Evolutionary conservation across 176 grass and related monocot species (phyloP).

Genomic region (Tillandsia fasciculata): DNA sequence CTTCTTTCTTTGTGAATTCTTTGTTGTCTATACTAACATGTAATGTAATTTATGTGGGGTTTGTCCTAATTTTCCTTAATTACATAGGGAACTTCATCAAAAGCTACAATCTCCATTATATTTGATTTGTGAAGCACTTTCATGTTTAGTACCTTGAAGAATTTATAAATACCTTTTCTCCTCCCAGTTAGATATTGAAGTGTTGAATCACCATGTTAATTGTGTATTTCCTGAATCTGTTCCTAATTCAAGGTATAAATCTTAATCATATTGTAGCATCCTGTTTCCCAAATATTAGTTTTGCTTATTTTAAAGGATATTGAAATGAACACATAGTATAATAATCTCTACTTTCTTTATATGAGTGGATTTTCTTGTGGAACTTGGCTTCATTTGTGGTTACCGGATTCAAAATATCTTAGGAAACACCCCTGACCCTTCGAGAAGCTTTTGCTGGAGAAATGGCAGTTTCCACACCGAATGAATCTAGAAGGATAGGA

Average conservation of each 20-base stretch:
- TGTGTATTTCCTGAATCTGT: conserved; percentile 15
- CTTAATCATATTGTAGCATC: not conserved
- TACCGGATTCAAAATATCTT: not conserved
- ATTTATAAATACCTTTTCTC: not conserved
- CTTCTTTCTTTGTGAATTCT: not conserved
- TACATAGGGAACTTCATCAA: too few relatives aligned
- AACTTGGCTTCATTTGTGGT: not conserved
- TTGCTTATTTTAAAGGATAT: not conserved
- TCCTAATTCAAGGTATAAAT: not conserved
- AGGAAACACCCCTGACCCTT: conserved; percentile 65
- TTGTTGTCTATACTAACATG: not conserved
- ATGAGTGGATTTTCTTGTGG: not conserved
- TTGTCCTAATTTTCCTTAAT: not conserved
- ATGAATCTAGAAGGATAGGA: conserved; percentile 66
- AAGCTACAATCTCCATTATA: not conserved
- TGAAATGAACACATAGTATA: not conserved
- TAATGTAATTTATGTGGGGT: not conserved
- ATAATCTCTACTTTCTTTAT: not conserved
- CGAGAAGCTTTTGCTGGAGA: conserved; percentile 50
- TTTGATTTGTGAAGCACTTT: not conserved
- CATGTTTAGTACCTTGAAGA: not conserved
- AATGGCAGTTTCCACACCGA: conserved; percentile 39
- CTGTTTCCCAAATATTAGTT: not conserved
- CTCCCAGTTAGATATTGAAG: not conserved
- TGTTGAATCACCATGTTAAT: conserved; percentile 11